Evolutionary conservation across 306 rosid genomes (phyloP), one percentile per base, ranked within the genome.

Genomic region (Pterocarpus macrocarpus): DNA sequence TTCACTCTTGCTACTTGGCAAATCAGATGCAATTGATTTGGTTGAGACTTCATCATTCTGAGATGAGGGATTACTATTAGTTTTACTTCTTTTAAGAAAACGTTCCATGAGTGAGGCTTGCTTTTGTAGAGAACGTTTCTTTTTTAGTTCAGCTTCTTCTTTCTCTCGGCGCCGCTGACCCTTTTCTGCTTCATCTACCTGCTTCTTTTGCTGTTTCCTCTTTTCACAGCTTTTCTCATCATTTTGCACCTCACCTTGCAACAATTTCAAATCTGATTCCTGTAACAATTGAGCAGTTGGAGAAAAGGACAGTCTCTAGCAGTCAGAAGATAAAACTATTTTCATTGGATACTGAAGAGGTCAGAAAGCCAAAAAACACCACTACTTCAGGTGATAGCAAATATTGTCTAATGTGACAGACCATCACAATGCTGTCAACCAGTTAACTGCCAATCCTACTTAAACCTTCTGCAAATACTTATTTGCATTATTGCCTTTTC

Each of bases 61-160:
- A 50, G 64, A 61, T 38, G 76, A 65, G 7, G 86, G 85, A 52
- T 70, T 55, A 6, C 61, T 16, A 55, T 55, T 78, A 47, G 83
- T 65, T 92, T 89, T 95, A 78, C 76, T 45, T 83, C 81, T 91
- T 84, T 90, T 93, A 49, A 95, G 86, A 82, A 95, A 95, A 15
- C 96, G 97, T 49, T 95, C 98, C 99, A 95, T 95, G 5, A 95
- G 77, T 12, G 97, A 91, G 69, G 85, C 97, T 83, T 93, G 98
- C 81, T 92, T 91, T 83, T 88, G 91, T 73, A 93, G 32, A 70
- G 88, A 67, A 13, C 90, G 94, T 77, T 91, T 85, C 78, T 85
- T 90, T 87, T 85, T 93, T 11, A 85, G 58, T 64, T 87, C 95
- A 62, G 92, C 93, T 88, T 88, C 94, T 85, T 92, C 98, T 86